Conservation (phyloP, 345 rosid genomes). For the Eutrema yunnanense region DNA sequence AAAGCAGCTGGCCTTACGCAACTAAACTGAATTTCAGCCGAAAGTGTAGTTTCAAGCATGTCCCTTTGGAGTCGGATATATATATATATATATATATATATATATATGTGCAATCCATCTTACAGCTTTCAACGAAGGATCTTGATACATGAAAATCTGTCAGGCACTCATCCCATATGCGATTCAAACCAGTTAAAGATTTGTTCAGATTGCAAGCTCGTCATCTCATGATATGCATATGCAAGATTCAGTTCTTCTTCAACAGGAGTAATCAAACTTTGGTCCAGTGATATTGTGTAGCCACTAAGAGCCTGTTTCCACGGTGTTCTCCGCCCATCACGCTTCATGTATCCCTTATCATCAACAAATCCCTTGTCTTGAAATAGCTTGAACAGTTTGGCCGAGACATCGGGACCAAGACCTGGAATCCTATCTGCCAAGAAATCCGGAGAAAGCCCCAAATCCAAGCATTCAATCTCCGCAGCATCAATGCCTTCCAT, state of each 20-base stretch:
- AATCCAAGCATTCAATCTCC: conserved; percentile 68
- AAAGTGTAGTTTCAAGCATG: background rate
- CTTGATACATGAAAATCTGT: background rate
- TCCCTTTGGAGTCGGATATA: background rate
- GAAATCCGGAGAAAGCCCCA: conserved; percentile 42
- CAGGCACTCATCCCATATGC: conserved; percentile 43
- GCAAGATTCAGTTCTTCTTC: conserved; percentile 94
- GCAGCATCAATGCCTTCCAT: conserved; percentile 66
- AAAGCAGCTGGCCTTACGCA: background rate
- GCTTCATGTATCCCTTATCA: conserved; percentile 64
- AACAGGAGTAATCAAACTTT: conserved; percentile 55
- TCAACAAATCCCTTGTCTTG: conserved; percentile 56
- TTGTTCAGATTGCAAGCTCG: conserved; percentile 73
- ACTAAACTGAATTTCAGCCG: background rate
- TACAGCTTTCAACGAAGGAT: background rate
- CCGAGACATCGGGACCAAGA: conserved; percentile 41
- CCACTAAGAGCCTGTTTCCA: conserved; percentile 58
- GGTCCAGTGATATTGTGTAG: conserved; percentile 34
- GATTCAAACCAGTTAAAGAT: conserved; percentile 92
- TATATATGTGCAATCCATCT: background rate
- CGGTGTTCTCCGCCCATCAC: conserved; percentile 59
- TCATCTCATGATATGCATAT: conserved; percentile 91
- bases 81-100: background rate
- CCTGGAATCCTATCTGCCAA: conserved; percentile 68
- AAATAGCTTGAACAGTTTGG: conserved; percentile 51